These are phyloP conservation scores for Linnemannia hyalina DNA, from an alignment of 192 early-diverging fungal genomes.

Conservation along the genomic window DNA sequence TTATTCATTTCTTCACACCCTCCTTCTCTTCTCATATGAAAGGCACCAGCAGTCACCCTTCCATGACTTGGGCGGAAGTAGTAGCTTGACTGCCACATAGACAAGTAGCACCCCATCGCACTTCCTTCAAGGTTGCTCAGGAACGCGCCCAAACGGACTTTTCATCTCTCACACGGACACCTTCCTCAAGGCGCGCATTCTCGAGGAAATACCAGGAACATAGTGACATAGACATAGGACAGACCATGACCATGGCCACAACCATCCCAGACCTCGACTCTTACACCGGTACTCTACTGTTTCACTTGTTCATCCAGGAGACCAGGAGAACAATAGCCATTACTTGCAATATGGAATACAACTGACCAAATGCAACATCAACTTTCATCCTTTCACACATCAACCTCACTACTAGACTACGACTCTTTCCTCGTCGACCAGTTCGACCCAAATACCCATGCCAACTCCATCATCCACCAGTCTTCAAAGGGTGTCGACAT, in stretches of 20 bases:
- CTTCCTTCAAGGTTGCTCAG: no score
- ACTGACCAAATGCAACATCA: neutral
- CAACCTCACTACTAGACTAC: constrained; percentile 64
- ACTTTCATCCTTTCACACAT: neutral
- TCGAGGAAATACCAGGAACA: neutral
- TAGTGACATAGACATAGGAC: neutral
- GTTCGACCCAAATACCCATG: constrained; percentile 79
- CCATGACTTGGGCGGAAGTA: neutral
- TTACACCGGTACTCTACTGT: constrained; percentile 28
- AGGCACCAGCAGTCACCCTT: neutral
- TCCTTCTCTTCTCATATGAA: neutral
- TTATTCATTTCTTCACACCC: neutral
- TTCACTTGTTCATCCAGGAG: no score
- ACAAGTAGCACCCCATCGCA: no score
- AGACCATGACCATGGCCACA: constrained; percentile 25
- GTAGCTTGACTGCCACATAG: no score
- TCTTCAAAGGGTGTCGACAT: constrained; percentile 70
- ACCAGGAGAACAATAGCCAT: neutral
- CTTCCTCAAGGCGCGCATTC: neutral
- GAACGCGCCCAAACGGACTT: no score
- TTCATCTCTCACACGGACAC: neutral
- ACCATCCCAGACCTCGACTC: constrained; percentile 42
- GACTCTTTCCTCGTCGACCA: constrained; percentile 70
- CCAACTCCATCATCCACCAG: constrained; percentile 74
- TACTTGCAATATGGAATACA: neutral